A percentile compares a stretch with the other conserved stretches of the same genome.
Conservation (phyloP, 495 filamentous ascomycete species). For the Neurospora sp. region DNA sequence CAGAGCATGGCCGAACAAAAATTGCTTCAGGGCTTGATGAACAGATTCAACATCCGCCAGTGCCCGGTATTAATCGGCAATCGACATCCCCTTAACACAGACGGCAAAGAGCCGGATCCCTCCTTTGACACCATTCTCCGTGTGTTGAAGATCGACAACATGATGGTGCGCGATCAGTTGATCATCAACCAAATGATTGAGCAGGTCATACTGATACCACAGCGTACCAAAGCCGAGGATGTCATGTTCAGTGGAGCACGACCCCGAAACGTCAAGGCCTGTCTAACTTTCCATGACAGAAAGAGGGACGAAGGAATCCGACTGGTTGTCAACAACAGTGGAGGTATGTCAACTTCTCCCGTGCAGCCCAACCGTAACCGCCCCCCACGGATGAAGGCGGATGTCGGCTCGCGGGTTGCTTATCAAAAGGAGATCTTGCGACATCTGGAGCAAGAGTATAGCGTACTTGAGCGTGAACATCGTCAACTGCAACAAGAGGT, state of each 20-base stretch:
- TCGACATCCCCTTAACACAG: constrained; percentile 47
- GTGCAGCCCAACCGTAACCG: constrained; percentile 21
- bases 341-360: constrained; percentile 24
- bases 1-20: constrained; percentile 59
- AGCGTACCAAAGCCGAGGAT: constrained; percentile 51
- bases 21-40: constrained; percentile 53
- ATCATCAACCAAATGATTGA: constrained; percentile 79
- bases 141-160: constrained; percentile 72
- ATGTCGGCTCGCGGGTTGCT: constrained; percentile 57
- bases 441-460: constrained; percentile 35
- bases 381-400: constrained; percentile 68
- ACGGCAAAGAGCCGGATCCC: constrained; percentile 59
- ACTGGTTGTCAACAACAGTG: constrained; percentile 42
- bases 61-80: constrained; percentile 60
- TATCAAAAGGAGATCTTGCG: constrained; percentile 33
- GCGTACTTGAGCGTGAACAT: constrained; percentile 22
- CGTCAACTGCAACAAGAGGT: constrained; percentile 42
- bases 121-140: constrained; percentile 67
- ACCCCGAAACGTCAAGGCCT: constrained; percentile 62
- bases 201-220: constrained; percentile 67
- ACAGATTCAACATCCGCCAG: constrained; percentile 36
- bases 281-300: constrained; percentile 50
- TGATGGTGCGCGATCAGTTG: constrained; percentile 64
- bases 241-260: constrained; percentile 56
- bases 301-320: constrained; percentile 53